Base-by-base conservation (phyloP, 805 yeast species). In the Hanseniaspora guilliermondii region DNA sequence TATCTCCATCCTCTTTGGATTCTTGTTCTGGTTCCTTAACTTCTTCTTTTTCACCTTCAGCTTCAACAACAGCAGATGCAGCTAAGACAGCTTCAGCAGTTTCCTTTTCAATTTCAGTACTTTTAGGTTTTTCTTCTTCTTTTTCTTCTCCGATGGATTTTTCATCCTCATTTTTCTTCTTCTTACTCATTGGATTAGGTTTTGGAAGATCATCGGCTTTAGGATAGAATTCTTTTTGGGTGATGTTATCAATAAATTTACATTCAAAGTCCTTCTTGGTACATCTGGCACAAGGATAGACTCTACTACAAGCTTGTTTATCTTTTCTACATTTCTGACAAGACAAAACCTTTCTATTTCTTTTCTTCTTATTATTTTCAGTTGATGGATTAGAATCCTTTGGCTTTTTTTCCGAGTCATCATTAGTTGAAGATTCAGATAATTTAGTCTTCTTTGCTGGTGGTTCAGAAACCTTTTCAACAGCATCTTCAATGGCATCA, bases 311-410 rank as follows among this genome's bases (percentile, higher is more conserved):
- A 1, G 55, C 55, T 44, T 52, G 55, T 22, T 52, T 52, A 33
- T 52, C 55, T 16, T 52, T 52, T 52, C 55, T 52, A 33, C 55
- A 52, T 52, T 47, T 52, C 27, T 35, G 38, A 30, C 55, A 52
- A 7, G 55, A 52, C 2, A 52, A 11, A 16, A 52, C 55, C 16
- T 52, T 52, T 52, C 55, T 52, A 27, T 42, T 52, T 52, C 55
- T 52, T 37, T 36, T 52, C 35, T 42, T 52, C 21, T 52, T 52
- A 19, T 21, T 40, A 3, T 7, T 14, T 2, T 14, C 17, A 40
- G 38, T 40, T n/a, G 41, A 46, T 14, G 53, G 14, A 8, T 30
- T 40, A 12, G 46, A 39, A 14, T 49, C 53, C 16, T 40, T 49
- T 7, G 21, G 32, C 16, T 16, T 30, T 32, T 49, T 49, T 22